phyloP scores from a whole-genome alignment of 192 early-diverging fungal species.

The Globomyces pollinis-pini region DNA sequence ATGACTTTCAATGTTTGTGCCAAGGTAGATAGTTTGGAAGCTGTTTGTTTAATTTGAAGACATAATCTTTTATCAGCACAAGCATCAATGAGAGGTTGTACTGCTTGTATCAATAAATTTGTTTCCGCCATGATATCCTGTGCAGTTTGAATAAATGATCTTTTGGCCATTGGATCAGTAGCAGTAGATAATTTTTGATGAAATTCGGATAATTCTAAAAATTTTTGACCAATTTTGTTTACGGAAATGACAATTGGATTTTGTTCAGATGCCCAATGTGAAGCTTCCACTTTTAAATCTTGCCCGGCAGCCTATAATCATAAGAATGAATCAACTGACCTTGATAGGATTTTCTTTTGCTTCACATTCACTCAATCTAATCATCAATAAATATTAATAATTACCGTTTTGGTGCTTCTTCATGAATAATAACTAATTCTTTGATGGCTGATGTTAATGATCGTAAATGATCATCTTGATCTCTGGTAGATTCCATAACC shows the following conservation, averaged over 20 bases:
- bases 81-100: constrained; percentile 18
- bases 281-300: constrained; percentile 44
- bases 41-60: constrained; percentile 9
- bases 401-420: constrained; percentile 35
- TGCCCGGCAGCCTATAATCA: constrained; percentile 39
- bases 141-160: constrained; percentile 32
- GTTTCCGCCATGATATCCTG: constrained; percentile 28
- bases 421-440: constrained; percentile 32
- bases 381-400: too few relatives aligned
- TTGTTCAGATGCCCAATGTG: constrained; percentile 29
- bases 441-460: constrained; percentile 6
- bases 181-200: constrained; percentile 18
- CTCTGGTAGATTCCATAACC: constrained; percentile 5
- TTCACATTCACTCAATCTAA: constrained; percentile 32
- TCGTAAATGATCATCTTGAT: constrained; percentile 16
- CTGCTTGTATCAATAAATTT: constrained; percentile 13
- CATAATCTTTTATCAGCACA: constrained; percentile 35
- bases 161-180: constrained; percentile 19
- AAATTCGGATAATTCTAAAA: constrained; percentile 23
- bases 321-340: constrained; percentile 15
- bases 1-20: constrained; percentile 47
- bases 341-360: constrained; percentile 41
- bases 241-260: constrained; percentile 37
- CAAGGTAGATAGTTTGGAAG: constrained; percentile 35
- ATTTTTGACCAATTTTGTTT: constrained; percentile 23